phyloP scores from a whole-genome alignment of 139 green algal genomes.

The Closterium sp. region DNA sequence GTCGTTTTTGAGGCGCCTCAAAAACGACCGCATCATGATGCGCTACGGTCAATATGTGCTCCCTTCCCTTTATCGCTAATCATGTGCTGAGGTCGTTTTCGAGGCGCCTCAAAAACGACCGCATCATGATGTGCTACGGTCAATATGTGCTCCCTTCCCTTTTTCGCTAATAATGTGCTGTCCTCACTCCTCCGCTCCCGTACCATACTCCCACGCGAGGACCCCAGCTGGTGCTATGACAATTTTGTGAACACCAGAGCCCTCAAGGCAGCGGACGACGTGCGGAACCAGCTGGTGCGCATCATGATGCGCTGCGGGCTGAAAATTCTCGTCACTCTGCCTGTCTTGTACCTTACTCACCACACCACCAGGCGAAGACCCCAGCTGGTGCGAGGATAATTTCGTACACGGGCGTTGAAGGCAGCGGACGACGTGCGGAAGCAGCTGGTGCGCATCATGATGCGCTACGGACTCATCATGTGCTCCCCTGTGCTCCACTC shows the following conservation, averaged over 20 bases:
- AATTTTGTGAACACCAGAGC: slow-evolving; percentile 93
- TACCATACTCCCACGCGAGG: slow-evolving; percentile 37
- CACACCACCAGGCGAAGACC: slow-evolving; percentile 40
- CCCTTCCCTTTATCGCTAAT: no score
- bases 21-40: slow-evolving; percentile 75
- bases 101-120: no score
- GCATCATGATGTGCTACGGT: slow-evolving; percentile 61
- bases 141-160: slow-evolving; percentile 70
- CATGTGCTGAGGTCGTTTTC: no score
- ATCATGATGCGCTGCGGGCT: slow-evolving; percentile 58
- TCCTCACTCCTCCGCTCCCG: background rate
- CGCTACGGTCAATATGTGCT: slow-evolving; percentile 63
- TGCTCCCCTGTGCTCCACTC: slow-evolving; percentile 28
- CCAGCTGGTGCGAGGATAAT: background rate
- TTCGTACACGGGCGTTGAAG: no score
- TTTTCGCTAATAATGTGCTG: no score
- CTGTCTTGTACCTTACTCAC: background rate
- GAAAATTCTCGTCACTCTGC: background rate
- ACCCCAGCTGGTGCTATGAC: slow-evolving; percentile 86
- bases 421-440: slow-evolving; percentile 87
- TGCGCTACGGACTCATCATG: no score
- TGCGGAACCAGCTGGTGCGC: slow-evolving; percentile 76
- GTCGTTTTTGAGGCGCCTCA: no score
- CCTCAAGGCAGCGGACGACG: slow-evolving; percentile 44
- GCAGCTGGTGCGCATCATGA: slow-evolving; percentile 85